Percentiles rank a stretch among this genome's conserved stretches.
These are phyloP conservation scores for Aspergillus sp. DNA, from an alignment of 2,329 filamentous ascomycete genomes.

Conservation along the genomic window DNA sequence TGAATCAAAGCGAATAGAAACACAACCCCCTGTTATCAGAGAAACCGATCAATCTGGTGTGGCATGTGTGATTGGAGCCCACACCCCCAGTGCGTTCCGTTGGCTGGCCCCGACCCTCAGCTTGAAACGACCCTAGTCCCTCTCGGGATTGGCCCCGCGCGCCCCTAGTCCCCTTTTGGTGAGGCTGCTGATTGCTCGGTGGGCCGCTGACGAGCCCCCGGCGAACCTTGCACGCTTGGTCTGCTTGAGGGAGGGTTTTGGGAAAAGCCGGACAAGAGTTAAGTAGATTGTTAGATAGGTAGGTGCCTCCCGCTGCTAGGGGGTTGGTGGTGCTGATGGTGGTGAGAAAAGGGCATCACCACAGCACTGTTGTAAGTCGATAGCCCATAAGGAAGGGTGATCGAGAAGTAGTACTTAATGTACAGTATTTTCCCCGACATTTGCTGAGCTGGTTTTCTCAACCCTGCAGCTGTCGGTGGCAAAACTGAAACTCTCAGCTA, in stretches of 20 bases:
- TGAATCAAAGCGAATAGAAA: slow-evolving; percentile 13
- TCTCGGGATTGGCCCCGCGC: slow-evolving; percentile 13
- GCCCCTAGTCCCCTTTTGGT: slow-evolving; percentile 5
- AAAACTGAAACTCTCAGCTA: background rate
- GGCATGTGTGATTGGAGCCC: slow-evolving; percentile 7
- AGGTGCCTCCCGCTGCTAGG: background rate
- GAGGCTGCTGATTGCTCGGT: slow-evolving; percentile 14
- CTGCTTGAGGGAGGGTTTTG: background rate
- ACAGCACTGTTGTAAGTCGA: too few relatives aligned
- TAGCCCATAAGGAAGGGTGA: too few relatives aligned
- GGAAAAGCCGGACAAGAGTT: background rate
- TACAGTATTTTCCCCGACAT: background rate
- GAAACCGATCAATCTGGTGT: slow-evolving; percentile 9
- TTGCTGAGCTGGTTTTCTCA: background rate
- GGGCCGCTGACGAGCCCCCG: slow-evolving; percentile 17
- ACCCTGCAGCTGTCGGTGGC: background rate
- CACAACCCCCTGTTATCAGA: slow-evolving; percentile 19
- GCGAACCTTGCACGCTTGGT: slow-evolving; percentile 12
- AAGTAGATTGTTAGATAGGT: background rate
- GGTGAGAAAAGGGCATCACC: too few relatives aligned
- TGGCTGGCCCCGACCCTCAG: slow-evolving; percentile 18
- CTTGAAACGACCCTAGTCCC: slow-evolving; percentile 23
- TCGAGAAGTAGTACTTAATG: too few relatives aligned
- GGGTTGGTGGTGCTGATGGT: too few relatives aligned
- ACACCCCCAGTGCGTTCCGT: slow-evolving; percentile 12